phyloP scores from a whole-genome alignment of 2,329 filamentous ascomycete species.

The Sphaerulina vaccinii region DNA sequence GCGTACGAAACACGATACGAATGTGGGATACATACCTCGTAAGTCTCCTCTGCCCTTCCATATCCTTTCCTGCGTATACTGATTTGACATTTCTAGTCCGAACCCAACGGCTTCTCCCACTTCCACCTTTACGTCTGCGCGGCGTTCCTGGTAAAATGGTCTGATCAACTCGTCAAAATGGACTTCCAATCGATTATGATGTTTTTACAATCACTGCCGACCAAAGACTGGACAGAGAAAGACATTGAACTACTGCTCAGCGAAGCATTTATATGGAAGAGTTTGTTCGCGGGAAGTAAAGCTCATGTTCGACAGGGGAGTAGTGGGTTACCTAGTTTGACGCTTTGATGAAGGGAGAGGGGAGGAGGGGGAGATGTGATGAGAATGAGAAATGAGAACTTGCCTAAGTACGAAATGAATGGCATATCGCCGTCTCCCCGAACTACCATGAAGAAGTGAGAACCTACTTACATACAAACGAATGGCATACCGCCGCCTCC shows the following conservation, averaged over 20 bases:
- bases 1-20: conserved; percentile 90
- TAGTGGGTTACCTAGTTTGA: conserved; percentile 4
- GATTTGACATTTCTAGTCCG: conserved; percentile 62
- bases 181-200: conserved; percentile 99
- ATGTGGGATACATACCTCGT: conserved; percentile 99
- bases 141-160: conserved; percentile 98
- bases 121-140: conserved; percentile 99
- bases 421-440: too few relatives aligned
- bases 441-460: too few relatives aligned
- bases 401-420: too few relatives aligned
- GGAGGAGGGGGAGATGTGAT: too few relatives aligned
- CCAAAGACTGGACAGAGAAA: conserved; percentile 93
- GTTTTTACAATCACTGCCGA: conserved; percentile 94
- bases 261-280: conserved; percentile 99
- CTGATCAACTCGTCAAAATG: conserved; percentile 90
- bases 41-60: conserved; percentile 38
- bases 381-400: too few relatives aligned
- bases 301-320: conserved; percentile 65
- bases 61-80: neutral
- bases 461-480: too few relatives aligned
- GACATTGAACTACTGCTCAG: conserved; percentile 94
- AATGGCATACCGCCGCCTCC: too few relatives aligned
- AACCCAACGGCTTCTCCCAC: conserved; percentile 96
- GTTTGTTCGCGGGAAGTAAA: conserved; percentile 88
- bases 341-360: conserved; percentile 1